Conservation (phyloP, 2,329 filamentous ascomycete genomes). For the Microdochium nivale region DNA sequence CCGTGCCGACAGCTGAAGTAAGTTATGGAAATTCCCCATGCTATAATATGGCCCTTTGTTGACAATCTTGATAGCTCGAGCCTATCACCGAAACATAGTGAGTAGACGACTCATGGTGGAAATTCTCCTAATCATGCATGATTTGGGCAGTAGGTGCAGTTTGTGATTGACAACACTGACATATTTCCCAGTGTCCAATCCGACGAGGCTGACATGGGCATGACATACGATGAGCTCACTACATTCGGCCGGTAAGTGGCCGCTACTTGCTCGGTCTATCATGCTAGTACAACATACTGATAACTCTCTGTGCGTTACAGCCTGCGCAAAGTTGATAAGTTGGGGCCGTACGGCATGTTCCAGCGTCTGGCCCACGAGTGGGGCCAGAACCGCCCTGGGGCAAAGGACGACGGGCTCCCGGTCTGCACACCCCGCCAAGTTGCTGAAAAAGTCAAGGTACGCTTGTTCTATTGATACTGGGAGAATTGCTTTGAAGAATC, state of each 20-base stretch:
- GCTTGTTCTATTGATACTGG: not conserved
- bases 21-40: not conserved
- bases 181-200: conserved; percentile 24
- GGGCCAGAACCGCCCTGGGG: conserved; percentile 19
- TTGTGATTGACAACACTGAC: conserved; percentile 1
- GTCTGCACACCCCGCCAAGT: conserved; percentile 29
- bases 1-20: conserved; percentile 49
- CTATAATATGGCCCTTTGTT: not conserved
- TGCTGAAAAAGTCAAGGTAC: conserved; percentile 30
- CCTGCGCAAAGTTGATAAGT: conserved; percentile 35
- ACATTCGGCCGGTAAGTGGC: conserved; percentile 17
- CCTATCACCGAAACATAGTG: conserved; percentile 54
- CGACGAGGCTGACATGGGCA: conserved; percentile 43
- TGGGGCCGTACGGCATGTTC: conserved; percentile 39
- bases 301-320: not conserved
- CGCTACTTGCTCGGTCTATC: conserved; percentile 10
- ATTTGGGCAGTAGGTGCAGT: too few species aligned
- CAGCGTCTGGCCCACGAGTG: conserved; percentile 37
- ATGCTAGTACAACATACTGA: conserved; percentile 12
- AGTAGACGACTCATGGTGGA: conserved; percentile 15
- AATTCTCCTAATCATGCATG: too few species aligned
- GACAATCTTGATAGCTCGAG: conserved; percentile 29
- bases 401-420: conserved; percentile 17
- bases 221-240: conserved; percentile 39
- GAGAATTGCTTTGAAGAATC: not conserved